phyloP scores from a whole-genome alignment of 108 stramenopile species.

The Conticribra guillardii region DNA sequence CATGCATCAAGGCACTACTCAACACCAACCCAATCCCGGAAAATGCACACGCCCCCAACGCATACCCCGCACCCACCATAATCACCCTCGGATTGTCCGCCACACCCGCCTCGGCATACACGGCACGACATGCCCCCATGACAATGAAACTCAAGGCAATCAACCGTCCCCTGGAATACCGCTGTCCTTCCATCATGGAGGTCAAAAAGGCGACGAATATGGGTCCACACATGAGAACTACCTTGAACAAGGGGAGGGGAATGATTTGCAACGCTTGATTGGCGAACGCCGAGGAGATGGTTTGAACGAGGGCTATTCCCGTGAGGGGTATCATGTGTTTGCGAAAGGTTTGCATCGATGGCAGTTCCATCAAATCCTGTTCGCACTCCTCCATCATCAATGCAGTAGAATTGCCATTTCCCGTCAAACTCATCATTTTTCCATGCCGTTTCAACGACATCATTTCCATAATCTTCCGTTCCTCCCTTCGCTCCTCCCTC shows the following conservation, averaged over 20 bases:
- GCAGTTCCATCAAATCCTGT: conserved; percentile 15
- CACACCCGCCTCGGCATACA: conserved; percentile 32
- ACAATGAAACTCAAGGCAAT: conserved; percentile 25
- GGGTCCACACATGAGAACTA: conserved; percentile 36
- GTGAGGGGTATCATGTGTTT: conserved; percentile 16
- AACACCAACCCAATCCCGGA: conserved; percentile 34
- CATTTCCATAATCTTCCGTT: background rate
- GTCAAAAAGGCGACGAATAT: conserved; percentile 36
- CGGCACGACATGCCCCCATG: conserved; percentile 20
- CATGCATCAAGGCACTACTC: conserved; percentile 30
- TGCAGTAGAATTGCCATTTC: too few relatives aligned
- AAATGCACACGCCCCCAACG: conserved; percentile 18
- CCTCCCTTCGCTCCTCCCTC: too few relatives aligned
- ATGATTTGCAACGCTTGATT: conserved; percentile 16
- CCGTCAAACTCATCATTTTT: background rate
- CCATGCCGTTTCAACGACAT: background rate
- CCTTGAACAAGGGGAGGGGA: conserved; percentile 33
- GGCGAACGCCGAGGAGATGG: conserved; percentile 28
- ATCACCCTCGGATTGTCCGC: conserved; percentile 27
- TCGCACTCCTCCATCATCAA: background rate
- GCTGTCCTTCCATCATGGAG: conserved; percentile 13
- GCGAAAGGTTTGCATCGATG: conserved; percentile 21
- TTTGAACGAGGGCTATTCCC: conserved; percentile 28
- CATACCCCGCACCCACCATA: conserved; percentile 25
- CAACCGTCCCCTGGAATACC: conserved; percentile 19